These are phyloP conservation scores for Nemophila menziesii DNA, from an alignment of 257 asterid genomes.

Conservation along the genomic window DNA sequence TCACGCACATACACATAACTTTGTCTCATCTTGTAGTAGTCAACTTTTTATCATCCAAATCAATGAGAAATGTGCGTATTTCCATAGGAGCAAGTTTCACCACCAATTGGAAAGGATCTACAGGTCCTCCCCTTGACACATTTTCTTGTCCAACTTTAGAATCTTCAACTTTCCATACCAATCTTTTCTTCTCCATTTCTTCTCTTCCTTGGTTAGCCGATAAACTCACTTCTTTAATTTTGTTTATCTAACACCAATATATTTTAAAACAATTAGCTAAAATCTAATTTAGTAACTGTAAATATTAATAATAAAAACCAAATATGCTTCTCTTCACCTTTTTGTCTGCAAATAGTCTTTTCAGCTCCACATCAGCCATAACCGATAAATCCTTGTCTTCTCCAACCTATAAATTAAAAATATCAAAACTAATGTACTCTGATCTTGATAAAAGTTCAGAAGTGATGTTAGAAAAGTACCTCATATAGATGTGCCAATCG, in stretches of 20 bases:
- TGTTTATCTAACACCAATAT: slow-evolving; percentile 3
- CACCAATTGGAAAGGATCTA: slow-evolving; percentile 42
- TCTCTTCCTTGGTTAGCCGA: slow-evolving; percentile 18
- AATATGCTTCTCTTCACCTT: slow-evolving; percentile 32
- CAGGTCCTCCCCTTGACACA: slow-evolving; percentile 44
- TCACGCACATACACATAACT: not conserved
- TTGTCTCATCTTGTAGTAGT: slow-evolving; percentile 6
- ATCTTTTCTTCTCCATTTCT: slow-evolving; percentile 21
- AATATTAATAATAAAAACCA: not conserved
- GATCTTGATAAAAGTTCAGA: not conserved
- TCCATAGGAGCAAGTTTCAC: slow-evolving; percentile 87
- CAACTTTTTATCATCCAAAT: slow-evolving; percentile 17
- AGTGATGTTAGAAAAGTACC: slow-evolving; percentile 28
- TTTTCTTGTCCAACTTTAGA: slow-evolving; percentile 2
- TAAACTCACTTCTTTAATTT: slow-evolving; percentile 16
- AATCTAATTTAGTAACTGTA: not conserved
- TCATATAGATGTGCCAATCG: slow-evolving; percentile 94
- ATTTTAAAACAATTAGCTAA: not conserved
- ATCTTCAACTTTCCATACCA: slow-evolving; percentile 13
- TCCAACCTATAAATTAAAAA: slow-evolving; percentile 38
- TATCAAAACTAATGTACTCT: not conserved
- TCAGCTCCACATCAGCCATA: slow-evolving; percentile 56
- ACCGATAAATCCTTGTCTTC: slow-evolving; percentile 80
- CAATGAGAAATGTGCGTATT: slow-evolving; percentile 60
- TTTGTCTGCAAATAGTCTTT: slow-evolving; percentile 50